Percentiles rank a stretch among this genome's conserved stretches.
Conservation (phyloP, 805 yeast species). For the Saccharomycopsis sp. region DNA sequence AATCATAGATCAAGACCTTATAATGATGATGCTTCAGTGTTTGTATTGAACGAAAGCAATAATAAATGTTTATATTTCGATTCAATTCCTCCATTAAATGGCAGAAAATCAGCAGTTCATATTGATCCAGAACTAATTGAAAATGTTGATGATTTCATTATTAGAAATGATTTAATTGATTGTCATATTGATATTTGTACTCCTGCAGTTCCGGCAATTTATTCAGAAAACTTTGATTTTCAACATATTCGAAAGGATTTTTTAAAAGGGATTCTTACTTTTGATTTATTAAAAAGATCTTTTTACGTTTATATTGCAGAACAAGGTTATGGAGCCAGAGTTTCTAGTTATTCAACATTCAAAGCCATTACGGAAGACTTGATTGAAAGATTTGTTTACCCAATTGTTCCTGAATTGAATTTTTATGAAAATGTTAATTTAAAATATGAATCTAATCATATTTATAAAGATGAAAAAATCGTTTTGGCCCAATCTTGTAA, state of each 20-base stretch:
- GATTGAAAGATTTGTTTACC: constrained; percentile 86
- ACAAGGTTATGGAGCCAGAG: constrained; percentile 84
- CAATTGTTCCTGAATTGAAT: constrained; percentile 82
- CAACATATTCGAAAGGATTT: constrained; percentile 80
- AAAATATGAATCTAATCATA: constrained; percentile 70
- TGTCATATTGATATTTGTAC: constrained; percentile 95
- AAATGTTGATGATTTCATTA: constrained; percentile 58
- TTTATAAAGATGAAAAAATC: constrained; percentile 84
- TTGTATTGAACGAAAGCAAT: constrained; percentile 67
- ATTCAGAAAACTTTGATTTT: constrained; percentile 94
- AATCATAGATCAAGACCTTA: constrained; percentile 76
- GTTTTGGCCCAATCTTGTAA: constrained; percentile 88
- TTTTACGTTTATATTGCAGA: constrained; percentile 80
- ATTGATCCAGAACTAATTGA: constrained; percentile 81
- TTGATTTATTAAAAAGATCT: constrained; percentile 83
- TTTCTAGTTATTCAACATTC: constrained; percentile 90
- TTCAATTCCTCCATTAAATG: constrained; percentile 47
- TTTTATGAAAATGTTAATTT: constrained; percentile 62
- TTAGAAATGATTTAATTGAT: constrained; percentile 90
- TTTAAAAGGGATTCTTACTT: constrained; percentile 79
- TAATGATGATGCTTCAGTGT: constrained; percentile 53
- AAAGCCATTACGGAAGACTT: constrained; percentile 86
- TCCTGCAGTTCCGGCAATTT: constrained; percentile 87
- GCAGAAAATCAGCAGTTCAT: constrained; percentile 35
- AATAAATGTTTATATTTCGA: constrained; percentile 79